phyloP scores from a whole-genome alignment of 176 grass and related monocot species.

The Eragrostis curvula region DNA sequence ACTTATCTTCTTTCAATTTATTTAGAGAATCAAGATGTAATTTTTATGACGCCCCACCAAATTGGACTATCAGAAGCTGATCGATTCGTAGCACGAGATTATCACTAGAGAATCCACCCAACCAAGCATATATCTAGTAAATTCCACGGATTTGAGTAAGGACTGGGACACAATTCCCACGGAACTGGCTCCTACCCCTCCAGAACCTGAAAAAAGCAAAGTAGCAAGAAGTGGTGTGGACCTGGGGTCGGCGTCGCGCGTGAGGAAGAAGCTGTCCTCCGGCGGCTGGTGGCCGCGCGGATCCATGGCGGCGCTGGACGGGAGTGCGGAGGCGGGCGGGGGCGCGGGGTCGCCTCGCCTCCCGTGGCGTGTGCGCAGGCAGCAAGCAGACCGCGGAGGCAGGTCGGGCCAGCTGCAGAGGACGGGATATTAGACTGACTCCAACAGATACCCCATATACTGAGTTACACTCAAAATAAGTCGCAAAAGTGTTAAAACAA shows the following conservation, averaged over 20 bases:
- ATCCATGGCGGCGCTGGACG: slow-evolving; percentile 29
- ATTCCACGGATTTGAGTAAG: neutral
- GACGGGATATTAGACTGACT: slow-evolving; percentile 1
- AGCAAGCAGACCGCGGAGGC: neutral
- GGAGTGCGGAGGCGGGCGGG: neutral
- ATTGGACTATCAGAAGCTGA: neutral
- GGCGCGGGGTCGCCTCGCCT: slow-evolving; percentile 37
- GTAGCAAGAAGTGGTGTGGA: slow-evolving; percentile 7
- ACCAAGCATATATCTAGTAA: neutral
- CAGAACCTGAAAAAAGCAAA: neutral
- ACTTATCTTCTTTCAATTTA: neutral
- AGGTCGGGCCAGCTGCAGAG: neutral
- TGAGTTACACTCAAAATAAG: no score
- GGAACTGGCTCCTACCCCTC: neutral
- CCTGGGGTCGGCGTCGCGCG: slow-evolving; percentile 33
- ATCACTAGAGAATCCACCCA: slow-evolving; percentile 2
- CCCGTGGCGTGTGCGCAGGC: neutral
- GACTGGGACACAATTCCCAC: neutral
- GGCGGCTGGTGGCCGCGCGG: slow-evolving; percentile 25
- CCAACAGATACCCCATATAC: no score
- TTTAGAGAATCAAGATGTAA: neutral
- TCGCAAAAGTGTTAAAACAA: no score
- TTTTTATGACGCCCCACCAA: neutral
- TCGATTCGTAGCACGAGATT: neutral
- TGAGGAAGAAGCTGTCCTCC: slow-evolving; percentile 35